phyloP scores from a whole-genome alignment of 192 early-diverging fungal species.

The Obelidium mucronatum region DNA sequence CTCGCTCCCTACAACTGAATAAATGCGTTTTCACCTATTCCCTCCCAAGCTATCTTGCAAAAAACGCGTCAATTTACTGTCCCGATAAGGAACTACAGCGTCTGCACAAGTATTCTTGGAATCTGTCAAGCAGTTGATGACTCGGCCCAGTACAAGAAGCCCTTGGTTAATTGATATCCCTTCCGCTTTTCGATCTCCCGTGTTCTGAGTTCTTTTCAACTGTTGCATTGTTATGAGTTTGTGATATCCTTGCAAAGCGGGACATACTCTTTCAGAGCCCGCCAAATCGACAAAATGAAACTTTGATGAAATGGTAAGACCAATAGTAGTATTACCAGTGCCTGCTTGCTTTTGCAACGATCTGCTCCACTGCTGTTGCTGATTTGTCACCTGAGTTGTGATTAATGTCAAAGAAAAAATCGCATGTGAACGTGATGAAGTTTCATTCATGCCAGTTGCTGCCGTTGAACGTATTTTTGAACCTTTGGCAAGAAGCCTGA shows the following conservation, averaged over 20 bases:
- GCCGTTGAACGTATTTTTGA: conserved; percentile 80
- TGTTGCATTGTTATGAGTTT: background rate
- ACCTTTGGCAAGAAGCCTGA: conserved; percentile 69
- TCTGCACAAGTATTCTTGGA: conserved; percentile 44
- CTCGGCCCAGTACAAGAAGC: conserved; percentile 90
- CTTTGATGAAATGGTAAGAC: conserved; percentile 76
- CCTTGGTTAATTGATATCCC: conserved; percentile 95
- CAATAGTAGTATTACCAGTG: conserved; percentile 50
- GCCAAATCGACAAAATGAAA: conserved; percentile 98
- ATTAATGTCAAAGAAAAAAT: conserved; percentile 87
- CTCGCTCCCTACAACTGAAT: background rate
- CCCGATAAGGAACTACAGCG: conserved; percentile 81
- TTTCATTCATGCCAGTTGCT: conserved; percentile 90
- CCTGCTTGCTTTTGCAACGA: background rate
- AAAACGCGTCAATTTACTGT: conserved; percentile 88
- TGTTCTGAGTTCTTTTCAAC: conserved; percentile 87
- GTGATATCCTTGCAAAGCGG: background rate
- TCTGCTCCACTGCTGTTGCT: conserved; percentile 54
- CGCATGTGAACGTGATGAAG: conserved; percentile 93
- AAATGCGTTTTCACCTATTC: conserved; percentile 62
- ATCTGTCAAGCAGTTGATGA: conserved; percentile 90
- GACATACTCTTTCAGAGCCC: conserved; percentile 72
- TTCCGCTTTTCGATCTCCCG: conserved; percentile 86
- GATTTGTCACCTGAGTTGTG: conserved; percentile 35
- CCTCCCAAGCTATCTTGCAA: conserved; percentile 95